Percentiles rank a stretch among this genome's conserved stretches.
phyloP scores from a whole-genome alignment of 2,329 filamentous ascomycete species.

The Ophiocordyceps unilateralis region DNA sequence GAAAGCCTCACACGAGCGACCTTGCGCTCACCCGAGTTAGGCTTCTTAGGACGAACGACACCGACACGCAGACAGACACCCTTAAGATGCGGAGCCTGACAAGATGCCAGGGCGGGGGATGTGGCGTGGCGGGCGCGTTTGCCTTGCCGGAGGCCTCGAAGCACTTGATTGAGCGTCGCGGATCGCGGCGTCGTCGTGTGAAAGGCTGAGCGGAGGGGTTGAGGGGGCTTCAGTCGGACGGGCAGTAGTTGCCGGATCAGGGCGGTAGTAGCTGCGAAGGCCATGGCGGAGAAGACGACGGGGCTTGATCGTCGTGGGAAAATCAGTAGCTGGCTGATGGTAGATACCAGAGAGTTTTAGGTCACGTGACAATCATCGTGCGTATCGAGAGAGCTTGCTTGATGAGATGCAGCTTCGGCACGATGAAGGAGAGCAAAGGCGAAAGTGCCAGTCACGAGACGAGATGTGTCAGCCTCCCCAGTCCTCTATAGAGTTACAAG shows the following conservation, averaged over 20 bases:
- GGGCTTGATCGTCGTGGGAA: neutral
- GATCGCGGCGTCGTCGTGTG: constrained; percentile 36
- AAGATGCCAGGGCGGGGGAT: constrained; percentile 63
- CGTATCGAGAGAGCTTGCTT: too few species aligned
- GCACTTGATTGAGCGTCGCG: constrained; percentile 59
- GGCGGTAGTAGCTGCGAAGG: neutral
- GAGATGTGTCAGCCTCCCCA: too few species aligned
- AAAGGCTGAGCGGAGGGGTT: constrained; percentile 20
- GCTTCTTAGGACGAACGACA: constrained; percentile 92
- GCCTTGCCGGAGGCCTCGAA: constrained; percentile 57
- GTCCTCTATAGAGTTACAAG: too few species aligned
- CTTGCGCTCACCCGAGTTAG: constrained; percentile 94
- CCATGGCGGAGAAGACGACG: neutral
- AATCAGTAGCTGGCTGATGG: neutral
- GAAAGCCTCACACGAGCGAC: constrained; percentile 82
- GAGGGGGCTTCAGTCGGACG: constrained; percentile 1
- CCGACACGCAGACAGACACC: constrained; percentile 92
- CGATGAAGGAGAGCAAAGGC: too few species aligned
- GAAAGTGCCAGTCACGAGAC: too few species aligned
- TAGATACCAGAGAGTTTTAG: neutral
- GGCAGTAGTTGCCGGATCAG: neutral
- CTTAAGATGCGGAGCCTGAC: constrained; percentile 66
- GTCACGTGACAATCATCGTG: too few species aligned
- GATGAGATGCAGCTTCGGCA: too few species aligned
- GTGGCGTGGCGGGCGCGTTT: constrained; percentile 73